Percentiles rank a stretch among this genome's conserved stretches.
Conservation (phyloP, 2,329 filamentous ascomycete species). For the Spiromastix sp. region DNA sequence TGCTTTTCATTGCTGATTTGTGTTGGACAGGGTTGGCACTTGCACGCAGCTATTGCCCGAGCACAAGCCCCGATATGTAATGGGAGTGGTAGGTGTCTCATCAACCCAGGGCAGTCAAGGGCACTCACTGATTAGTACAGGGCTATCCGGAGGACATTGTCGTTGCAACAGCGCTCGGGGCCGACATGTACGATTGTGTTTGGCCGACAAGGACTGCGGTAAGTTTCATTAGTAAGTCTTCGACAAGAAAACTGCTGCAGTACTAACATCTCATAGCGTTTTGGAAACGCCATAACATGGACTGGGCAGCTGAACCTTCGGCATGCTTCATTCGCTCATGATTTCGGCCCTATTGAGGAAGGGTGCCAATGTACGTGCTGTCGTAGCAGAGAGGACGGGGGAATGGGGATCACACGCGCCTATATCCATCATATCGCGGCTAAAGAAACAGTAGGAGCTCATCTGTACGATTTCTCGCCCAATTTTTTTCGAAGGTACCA, state of each 20-base stretch:
- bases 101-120: conserved; percentile 68
- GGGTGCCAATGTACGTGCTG: conserved; percentile 77
- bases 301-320: conserved; percentile 75
- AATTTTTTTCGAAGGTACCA: not conserved
- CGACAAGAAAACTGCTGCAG: too few species aligned
- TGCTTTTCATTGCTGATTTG: conserved; percentile 8
- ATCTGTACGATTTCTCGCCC: conserved; percentile 36
- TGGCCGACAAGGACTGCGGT: conserved; percentile 92
- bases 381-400: conserved; percentile 52
- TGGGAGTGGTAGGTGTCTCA: conserved; percentile 63
- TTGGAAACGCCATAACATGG: conserved; percentile 85
- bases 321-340: conserved; percentile 61
- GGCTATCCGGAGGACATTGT: conserved; percentile 94
- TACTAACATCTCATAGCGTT: conserved; percentile 42
- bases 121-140: conserved; percentile 46
- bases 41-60: conserved; percentile 80
- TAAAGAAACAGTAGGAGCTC: conserved; percentile 90
- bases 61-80: conserved; percentile 93
- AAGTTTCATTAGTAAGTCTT: conserved; percentile 25
- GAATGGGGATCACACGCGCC: conserved; percentile 72
- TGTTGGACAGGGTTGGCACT: conserved; percentile 50
- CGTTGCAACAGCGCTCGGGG: conserved; percentile 84
- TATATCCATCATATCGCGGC: conserved; percentile 85
- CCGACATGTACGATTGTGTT: conserved; percentile 99
- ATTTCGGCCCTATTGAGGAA: conserved; percentile 75